Evolutionary conservation across 768 basidiomycete genomes (phyloP), one percentile per base, ranked within the genome.

Genomic region (Macrocybe gigantea): DNA sequence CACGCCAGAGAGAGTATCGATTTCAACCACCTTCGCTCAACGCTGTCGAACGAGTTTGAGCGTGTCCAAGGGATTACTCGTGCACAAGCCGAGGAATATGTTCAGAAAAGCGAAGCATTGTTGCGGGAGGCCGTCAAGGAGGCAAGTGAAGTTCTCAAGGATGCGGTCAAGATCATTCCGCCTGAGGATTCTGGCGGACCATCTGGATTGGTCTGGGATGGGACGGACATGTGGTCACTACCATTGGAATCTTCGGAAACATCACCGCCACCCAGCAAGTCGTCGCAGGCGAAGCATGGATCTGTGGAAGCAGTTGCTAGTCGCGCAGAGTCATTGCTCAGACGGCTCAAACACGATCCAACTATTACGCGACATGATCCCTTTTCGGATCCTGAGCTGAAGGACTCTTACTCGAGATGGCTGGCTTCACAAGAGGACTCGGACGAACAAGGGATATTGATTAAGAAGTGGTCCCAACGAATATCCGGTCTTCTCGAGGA

Each of bases 131-230:
- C 82, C 2, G 75, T 89, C 56, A 85, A 81, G 57, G 89, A 90
- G 57, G 87, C 88, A 6, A 78, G 88, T 48, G 92, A 88, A 53
- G 83, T 85, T 11, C 69, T 94, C 7, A 82, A 77, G 45, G 93
- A 97, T 43, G 92, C 90, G 8, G 91, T 97, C 57, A 94, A 93
- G 63, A 86, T 96, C 44, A 73, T 97, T 10, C 94, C 93, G 0
- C 93, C 93, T 1, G 83, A 87, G 34, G 76, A 76, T 38, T 50
- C 39, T 30, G 50, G 60, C 32, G 49, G 53, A 29, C 35, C 45
- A 12, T 60, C 65, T 2, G 78, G 75, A 3, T 59, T 83, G 29
- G 54, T 79, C 38, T 94, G 91, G 91, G 93, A 94, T 61, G 93
- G 91, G 1, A 68, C 82, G 32, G 91, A 94, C 63, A 77, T 93